Conservation (phyloP, 495 filamentous ascomycete genomes). For the Penicillium paradoxum region DNA sequence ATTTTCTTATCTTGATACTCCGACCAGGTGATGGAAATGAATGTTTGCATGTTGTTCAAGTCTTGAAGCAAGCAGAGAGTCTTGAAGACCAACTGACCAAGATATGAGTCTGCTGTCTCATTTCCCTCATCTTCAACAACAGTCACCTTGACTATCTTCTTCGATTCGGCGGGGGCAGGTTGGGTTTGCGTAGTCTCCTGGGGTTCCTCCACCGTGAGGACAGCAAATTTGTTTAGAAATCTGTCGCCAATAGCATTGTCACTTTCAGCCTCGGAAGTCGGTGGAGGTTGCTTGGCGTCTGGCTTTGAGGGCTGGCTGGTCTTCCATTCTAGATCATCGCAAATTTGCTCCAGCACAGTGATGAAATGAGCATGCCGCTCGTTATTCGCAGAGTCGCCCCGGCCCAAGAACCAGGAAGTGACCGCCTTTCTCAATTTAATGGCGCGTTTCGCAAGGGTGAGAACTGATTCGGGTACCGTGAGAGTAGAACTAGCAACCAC, state of each 20-base stretch:
- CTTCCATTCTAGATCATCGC: conserved; percentile 26
- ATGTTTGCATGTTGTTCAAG: conserved; percentile 22
- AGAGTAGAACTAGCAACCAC: conserved; percentile 23
- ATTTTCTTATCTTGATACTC: conserved; percentile 29
- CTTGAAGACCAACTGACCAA: conserved; percentile 24
- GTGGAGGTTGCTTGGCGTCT: conserved; percentile 14
- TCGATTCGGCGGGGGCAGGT: conserved; percentile 6
- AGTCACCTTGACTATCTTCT: conserved; percentile 22
- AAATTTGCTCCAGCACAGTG: conserved; percentile 22
- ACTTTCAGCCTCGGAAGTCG: conserved; percentile 6
- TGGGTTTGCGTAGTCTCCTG: conserved; percentile 16
- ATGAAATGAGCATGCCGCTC: conserved; percentile 28
- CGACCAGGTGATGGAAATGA: conserved; percentile 26
- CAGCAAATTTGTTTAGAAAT: conserved; percentile 27
- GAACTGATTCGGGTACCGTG: conserved; percentile 21
- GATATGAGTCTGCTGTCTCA: conserved; percentile 6
- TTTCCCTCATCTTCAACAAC: conserved; percentile 19
- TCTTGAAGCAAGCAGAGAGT: conserved; percentile 26
- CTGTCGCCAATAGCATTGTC: conserved; percentile 12
- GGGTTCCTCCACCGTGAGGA: conserved; percentile 32
- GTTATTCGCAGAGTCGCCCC: conserved; percentile 17
- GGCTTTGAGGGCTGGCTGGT: conserved; percentile 12
- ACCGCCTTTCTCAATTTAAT: conserved; percentile 28
- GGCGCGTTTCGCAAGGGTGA: conserved; percentile 25
- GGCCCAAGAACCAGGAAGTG: conserved; percentile 29